Evolutionary conservation across 345 rosid species (phyloP).

Genomic region (Anastatica hierochuntica): DNA sequence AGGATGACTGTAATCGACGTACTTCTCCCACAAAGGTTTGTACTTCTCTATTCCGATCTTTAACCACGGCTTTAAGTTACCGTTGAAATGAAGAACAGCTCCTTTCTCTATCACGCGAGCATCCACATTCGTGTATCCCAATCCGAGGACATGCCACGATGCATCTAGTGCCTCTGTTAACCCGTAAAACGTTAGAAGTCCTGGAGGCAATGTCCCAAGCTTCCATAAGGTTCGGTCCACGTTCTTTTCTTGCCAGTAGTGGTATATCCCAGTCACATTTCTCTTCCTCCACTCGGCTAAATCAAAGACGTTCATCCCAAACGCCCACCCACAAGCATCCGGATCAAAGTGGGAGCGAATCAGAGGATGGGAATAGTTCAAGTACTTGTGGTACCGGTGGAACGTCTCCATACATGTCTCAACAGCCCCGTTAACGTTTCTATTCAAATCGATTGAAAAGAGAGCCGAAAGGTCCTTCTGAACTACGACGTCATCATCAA

Average conservation of each 20-base stretch:
- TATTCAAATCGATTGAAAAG: neutral
- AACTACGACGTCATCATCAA: neutral
- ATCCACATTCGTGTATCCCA: conserved; percentile 45
- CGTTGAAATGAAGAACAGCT: conserved; percentile 90
- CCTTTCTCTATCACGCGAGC: conserved; percentile 71
- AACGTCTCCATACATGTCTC: neutral
- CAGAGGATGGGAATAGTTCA: neutral
- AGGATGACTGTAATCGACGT: conserved; percentile 74
- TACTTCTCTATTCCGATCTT: conserved; percentile 90
- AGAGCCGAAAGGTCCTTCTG: neutral
- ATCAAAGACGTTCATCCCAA: neutral
- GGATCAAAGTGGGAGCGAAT: neutral
- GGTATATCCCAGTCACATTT: neutral
- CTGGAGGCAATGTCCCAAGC: neutral
- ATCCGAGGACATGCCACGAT: neutral
- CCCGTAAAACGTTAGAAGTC: neutral
- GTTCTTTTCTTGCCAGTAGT: neutral
- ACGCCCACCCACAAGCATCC: too few relatives aligned
- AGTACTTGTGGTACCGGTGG: neutral
- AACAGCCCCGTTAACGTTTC: neutral
- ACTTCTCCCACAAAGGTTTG: conserved; percentile 92
- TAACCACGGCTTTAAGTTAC: conserved; percentile 95
- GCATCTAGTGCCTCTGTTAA: neutral
- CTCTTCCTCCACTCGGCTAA: neutral
- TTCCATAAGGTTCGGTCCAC: neutral